Conservation (phyloP, 2,329 filamentous ascomycete species). For the Pezicula carpinea region DNA sequence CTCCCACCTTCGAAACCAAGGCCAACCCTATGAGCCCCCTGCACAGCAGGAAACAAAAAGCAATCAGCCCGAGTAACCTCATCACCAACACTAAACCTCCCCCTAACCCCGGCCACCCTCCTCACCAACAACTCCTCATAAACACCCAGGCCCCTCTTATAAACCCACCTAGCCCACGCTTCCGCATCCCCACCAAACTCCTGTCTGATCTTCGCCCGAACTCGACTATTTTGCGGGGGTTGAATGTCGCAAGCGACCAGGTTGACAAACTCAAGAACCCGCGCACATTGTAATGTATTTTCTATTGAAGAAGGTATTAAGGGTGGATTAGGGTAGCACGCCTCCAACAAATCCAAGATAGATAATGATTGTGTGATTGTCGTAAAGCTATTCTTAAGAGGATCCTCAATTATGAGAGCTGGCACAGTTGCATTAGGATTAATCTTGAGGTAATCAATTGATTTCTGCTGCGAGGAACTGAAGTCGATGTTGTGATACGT, state of each 20-base stretch:
- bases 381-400: neutral
- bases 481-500: slow-evolving; percentile 8
- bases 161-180: slow-evolving; percentile 7
- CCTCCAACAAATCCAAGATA: slow-evolving; percentile 12
- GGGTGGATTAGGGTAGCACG: slow-evolving; percentile 7
- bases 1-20: too few relatives aligned
- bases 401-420: slow-evolving; percentile 4
- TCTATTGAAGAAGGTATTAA: neutral
- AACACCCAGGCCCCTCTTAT: slow-evolving; percentile 8
- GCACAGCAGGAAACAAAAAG: too few relatives aligned
- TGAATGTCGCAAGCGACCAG: slow-evolving; percentile 13
- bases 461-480: neutral
- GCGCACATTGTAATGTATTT: neutral
- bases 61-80: slow-evolving; percentile 52
- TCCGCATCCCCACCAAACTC: slow-evolving; percentile 8
- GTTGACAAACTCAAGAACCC: slow-evolving; percentile 8
- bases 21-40: too few relatives aligned
- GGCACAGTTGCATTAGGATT: slow-evolving; percentile 11
- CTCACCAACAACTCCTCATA: slow-evolving; percentile 10
- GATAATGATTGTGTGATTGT: slow-evolving; percentile 12
- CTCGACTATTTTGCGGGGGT: slow-evolving; percentile 4
- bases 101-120: slow-evolving; percentile 29
- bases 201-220: slow-evolving; percentile 5
- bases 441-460: slow-evolving; percentile 5
- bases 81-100: slow-evolving; percentile 51